Conservation (phyloP, 768 basidiomycete species). For the Phylloporus scabripes region DNA sequence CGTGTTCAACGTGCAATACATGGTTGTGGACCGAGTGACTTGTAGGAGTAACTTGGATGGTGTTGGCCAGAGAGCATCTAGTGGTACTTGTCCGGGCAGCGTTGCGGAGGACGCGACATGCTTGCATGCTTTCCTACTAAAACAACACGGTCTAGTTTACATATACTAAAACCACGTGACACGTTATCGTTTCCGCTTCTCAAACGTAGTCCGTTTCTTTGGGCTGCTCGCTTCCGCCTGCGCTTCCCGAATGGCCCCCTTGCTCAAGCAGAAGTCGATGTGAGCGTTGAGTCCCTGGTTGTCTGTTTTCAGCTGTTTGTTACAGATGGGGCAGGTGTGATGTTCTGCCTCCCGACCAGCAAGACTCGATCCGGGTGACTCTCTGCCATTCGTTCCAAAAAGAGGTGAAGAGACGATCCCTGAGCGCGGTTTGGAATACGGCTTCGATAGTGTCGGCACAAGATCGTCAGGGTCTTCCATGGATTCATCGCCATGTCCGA, state of each 20-base stretch:
- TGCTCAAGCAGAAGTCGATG: slow-evolving; percentile 84
- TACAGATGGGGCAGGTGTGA: slow-evolving; percentile 72
- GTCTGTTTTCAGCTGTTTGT: slow-evolving; percentile 54
- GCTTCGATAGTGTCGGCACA: background rate
- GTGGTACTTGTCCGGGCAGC: slow-evolving; percentile 2
- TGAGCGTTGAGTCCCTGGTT: slow-evolving; percentile 83
- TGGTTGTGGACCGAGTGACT: background rate
- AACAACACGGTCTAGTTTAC: background rate
- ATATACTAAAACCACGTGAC: slow-evolving; percentile 16
- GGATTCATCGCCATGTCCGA: slow-evolving; percentile 4
- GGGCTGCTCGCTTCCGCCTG: slow-evolving; percentile 35
- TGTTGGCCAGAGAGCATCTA: background rate
- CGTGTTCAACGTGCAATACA: background rate
- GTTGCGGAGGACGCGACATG: slow-evolving; percentile 19
- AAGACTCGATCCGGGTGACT: slow-evolving; percentile 10
- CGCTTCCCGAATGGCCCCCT: slow-evolving; percentile 68
- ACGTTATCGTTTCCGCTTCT: slow-evolving; percentile 17
- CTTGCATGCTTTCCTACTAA: slow-evolving; percentile 20
- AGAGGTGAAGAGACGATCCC: background rate
- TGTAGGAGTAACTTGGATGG: background rate
- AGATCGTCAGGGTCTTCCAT: slow-evolving; percentile 8
- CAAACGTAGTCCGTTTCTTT: slow-evolving; percentile 6
- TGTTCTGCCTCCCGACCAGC: slow-evolving; percentile 14
- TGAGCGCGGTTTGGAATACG: slow-evolving; percentile 15
- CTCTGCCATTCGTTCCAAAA: background rate